Evolutionary conservation across 106 monocot genomes (phyloP).

Genomic region (Dioscorea zingiberensis): DNA sequence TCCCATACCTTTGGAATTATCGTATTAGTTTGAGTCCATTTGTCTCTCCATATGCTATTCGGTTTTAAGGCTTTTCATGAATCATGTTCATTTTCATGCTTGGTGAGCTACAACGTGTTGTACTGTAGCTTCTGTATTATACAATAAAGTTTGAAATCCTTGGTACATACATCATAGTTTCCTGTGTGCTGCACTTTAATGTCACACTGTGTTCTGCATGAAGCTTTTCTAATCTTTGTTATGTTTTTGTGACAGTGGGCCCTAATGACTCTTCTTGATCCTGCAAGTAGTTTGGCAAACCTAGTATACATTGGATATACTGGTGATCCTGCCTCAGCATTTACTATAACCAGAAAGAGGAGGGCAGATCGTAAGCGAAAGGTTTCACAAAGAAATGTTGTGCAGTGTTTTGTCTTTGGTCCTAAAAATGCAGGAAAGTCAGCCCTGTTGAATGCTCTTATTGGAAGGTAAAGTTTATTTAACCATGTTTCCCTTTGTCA

Average conservation of each 20-base stretch:
- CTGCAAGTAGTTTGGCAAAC: conserved; percentile 65
- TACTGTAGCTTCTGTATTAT: too few species aligned
- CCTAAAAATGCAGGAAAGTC: conserved; percentile 85
- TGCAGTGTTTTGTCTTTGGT: conserved; percentile 95
- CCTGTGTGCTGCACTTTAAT: too few species aligned
- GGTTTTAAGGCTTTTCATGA: too few species aligned
- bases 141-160: too few species aligned
- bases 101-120: too few species aligned
- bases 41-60: too few species aligned
- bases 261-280: conserved; percentile 87
- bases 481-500: background rate
- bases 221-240: too few species aligned
- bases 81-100: too few species aligned
- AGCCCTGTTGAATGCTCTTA: conserved; percentile 63
- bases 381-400: conserved; percentile 65
- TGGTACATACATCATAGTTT: too few species aligned
- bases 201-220: too few species aligned
- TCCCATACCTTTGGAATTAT: too few species aligned
- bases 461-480: conserved; percentile 47
- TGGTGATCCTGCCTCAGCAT: conserved; percentile 66
- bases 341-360: conserved; percentile 67
- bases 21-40: too few species aligned
- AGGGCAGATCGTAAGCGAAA: conserved; percentile 70
- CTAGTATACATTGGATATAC: conserved; percentile 84
- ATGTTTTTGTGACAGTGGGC: conserved; percentile 54